Evolutionary conservation across 2,329 filamentous ascomycete species (phyloP), one percentile per base, ranked within the genome.

Genomic region (Curvularia lunata): DNA sequence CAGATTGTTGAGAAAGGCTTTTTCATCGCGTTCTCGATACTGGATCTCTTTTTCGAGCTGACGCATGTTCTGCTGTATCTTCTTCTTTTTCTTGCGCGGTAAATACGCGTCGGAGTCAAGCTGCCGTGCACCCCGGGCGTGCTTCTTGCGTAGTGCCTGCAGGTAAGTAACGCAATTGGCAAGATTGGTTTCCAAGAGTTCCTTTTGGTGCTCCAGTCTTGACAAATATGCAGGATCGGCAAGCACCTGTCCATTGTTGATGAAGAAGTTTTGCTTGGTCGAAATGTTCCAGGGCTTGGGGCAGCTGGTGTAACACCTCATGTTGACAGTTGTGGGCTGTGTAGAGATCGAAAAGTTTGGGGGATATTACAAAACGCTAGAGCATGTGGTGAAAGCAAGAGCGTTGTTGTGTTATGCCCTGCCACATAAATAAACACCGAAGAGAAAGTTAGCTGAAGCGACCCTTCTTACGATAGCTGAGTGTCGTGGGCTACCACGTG

Each of bases 161-260:
- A 77, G 61, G 32, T 69, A 75, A 2, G 64, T 72, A 13, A 66
- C 69, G 27, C 72, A 74, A 41, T 71, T 73, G 41, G 71, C 71
- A 32, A 76, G 66, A 9, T 67, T 59, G 32, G 60, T 61, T 16
- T 74, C 70, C 10, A 76, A 56, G 7, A 73, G 59, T 0, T 54
- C 49, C 38, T 67, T 69, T 43, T 75, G 70, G 3, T 56, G 55
- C 10, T 61, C 58, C 12, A 75, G 58, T 43, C 38, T 54, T n/a
- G 49, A 47, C 19, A 72, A 23, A 19, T 58, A 47, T 5, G 27
- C 16, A 10, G 50, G 34, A 23, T 45, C 28, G 18, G 43, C 16
- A 10, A 18, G 21, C 13, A 18, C 9, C 18, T 48, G 19, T 23
- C 43, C 21, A 7, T 30, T 5, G 27, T 34, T 32, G 41, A 58